Evolutionary conservation across 192 early-diverging fungal genomes (phyloP).

Genomic region (Backusella morwellensis): DNA sequence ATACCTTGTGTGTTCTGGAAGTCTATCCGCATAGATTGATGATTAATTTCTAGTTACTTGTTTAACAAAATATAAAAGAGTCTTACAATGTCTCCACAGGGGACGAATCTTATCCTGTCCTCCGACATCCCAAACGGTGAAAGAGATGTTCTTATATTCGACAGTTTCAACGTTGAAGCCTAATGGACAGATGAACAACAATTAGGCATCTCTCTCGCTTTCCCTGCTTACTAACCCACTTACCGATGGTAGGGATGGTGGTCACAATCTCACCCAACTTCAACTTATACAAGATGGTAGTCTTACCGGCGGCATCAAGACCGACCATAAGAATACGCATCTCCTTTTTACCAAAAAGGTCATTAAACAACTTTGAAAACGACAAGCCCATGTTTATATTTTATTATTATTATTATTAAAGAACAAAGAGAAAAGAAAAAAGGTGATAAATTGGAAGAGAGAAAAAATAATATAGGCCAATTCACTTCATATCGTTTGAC

Average conservation of each 20-base stretch:
- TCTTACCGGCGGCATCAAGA: slow-evolving; percentile 95
- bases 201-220: neutral
- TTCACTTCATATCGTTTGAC: neutral
- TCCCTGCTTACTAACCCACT: slow-evolving; percentile 15
- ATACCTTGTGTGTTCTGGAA: slow-evolving; percentile 97
- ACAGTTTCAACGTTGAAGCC: slow-evolving; percentile 99
- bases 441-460: neutral
- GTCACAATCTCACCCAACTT: slow-evolving; percentile 99
- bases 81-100: slow-evolving; percentile 95
- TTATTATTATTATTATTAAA: neutral
- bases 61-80: neutral
- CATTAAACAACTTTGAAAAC: slow-evolving; percentile 74
- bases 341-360: slow-evolving; percentile 87
- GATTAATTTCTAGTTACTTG: neutral
- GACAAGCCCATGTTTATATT: slow-evolving; percentile 78
- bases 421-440: slow-evolving; percentile 5
- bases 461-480: neutral
- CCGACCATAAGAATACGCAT: slow-evolving; percentile 97
- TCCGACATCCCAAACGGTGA: slow-evolving; percentile 99
- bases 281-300: slow-evolving; percentile 98
- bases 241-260: slow-evolving; percentile 98
- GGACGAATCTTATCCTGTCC: slow-evolving; percentile 99
- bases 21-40: slow-evolving; percentile 49
- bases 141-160: slow-evolving; percentile 97
- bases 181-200: slow-evolving; percentile 10